Conservation (phyloP, 768 basidiomycete genomes). For the Pseudohyphozyma bogoriensis region DNA sequence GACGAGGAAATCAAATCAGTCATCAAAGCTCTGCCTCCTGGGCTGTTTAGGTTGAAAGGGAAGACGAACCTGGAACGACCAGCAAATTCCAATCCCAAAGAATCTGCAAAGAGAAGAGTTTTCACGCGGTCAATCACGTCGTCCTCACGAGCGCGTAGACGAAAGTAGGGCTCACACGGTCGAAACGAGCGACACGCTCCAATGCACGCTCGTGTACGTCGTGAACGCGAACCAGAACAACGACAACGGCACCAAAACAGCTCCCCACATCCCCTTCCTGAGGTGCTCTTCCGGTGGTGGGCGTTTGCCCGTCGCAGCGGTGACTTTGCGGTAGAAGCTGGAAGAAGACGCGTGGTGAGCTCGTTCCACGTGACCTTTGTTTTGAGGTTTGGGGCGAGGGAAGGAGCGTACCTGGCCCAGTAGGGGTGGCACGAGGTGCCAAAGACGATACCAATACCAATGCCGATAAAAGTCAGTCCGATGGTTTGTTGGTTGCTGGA, state of each 20-base stretch:
- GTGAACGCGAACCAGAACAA: conserved; percentile 51
- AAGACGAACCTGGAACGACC: conserved; percentile 34
- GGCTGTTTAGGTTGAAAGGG: too few species aligned
- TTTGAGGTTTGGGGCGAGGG: neutral
- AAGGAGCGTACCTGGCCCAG: conserved; percentile 30
- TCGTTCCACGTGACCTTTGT: too few species aligned
- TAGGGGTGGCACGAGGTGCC: conserved; percentile 33
- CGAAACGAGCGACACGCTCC: conserved; percentile 43
- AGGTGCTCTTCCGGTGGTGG: conserved; percentile 30
- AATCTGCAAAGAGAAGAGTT: conserved; percentile 33
- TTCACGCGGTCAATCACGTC: too few species aligned
- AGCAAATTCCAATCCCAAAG: conserved; percentile 52
- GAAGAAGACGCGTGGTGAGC: too few species aligned
- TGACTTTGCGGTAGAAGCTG: conserved; percentile 11
- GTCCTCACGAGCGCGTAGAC: neutral
- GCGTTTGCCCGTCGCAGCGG: conserved; percentile 5
- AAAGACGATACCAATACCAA: conserved; percentile 36
- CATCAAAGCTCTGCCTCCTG: too few species aligned
- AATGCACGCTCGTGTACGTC: conserved; percentile 44
- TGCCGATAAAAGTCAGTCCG: conserved; percentile 12
- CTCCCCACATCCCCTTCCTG: conserved; percentile 19
- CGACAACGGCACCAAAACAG: conserved; percentile 13
- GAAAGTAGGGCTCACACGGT: neutral
- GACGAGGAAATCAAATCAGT: too few species aligned
- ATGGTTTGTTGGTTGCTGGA: neutral